Percentiles rank a stretch among this genome's conserved stretches.
Evolutionary conservation across 1,284 basidiomycete species (phyloP).

Genomic region (Sanghuangporus baumii): DNA sequence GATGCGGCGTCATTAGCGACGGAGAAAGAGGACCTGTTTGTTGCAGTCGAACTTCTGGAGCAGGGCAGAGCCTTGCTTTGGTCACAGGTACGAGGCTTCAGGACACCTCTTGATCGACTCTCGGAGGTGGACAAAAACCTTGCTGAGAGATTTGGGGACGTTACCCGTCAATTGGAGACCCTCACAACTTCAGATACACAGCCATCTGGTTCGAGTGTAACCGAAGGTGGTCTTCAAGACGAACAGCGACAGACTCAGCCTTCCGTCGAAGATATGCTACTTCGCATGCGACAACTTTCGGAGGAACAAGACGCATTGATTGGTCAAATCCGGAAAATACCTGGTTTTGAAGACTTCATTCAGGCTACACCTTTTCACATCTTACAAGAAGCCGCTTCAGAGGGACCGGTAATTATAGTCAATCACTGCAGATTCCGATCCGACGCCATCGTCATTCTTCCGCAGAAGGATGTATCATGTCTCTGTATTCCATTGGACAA

Average conservation of each 20-base stretch:
- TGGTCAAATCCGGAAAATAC: conserved; percentile 5
- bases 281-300: not conserved
- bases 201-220: not conserved
- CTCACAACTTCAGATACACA: not conserved
- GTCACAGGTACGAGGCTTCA: conserved; percentile 1
- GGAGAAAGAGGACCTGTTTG: not conserved
- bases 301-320: conserved; percentile 2
- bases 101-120: not conserved
- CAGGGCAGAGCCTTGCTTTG: conserved; percentile 4
- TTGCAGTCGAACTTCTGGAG: conserved; percentile 5
- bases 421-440: conserved; percentile 5
- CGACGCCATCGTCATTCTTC: not conserved
- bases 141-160: not conserved
- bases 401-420: conserved; percentile 10
- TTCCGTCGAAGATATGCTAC: not conserved
- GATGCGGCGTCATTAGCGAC: conserved; percentile 2
- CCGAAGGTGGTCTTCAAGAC: not conserved
- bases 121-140: not conserved
- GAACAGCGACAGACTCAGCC: not conserved
- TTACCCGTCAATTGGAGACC: not conserved
- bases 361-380: not conserved
- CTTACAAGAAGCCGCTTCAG: conserved; percentile 14
- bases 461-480: not conserved
- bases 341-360: conserved; percentile 14
- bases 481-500: not conserved